Evolutionary conservation across 2,329 filamentous ascomycete genomes (phyloP).

Genomic region (Sporothrix pallida): DNA sequence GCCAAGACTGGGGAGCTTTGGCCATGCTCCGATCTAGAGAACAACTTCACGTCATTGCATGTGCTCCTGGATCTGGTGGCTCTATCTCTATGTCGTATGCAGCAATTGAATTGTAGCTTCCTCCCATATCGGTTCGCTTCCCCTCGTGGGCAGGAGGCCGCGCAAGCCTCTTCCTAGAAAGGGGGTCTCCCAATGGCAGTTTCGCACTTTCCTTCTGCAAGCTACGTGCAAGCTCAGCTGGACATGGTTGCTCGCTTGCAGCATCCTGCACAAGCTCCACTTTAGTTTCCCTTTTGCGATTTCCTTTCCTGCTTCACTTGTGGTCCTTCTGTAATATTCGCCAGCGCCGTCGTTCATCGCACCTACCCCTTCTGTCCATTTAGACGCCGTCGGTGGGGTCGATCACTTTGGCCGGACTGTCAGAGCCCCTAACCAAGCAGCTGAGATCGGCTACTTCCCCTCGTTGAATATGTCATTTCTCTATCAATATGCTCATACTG

Average conservation of each 20-base stretch:
- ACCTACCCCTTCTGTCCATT: too few species aligned
- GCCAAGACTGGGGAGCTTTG: slow-evolving; percentile 18
- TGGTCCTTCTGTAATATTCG: background rate
- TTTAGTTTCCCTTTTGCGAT: slow-evolving; percentile 2
- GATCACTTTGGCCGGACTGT: too few species aligned
- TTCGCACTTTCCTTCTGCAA: background rate
- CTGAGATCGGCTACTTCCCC: too few species aligned
- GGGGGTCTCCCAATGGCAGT: background rate
- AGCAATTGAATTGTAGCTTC: too few species aligned
- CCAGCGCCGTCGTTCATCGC: slow-evolving; percentile 1
- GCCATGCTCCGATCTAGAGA: background rate
- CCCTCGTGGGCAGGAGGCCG: slow-evolving; percentile 22
- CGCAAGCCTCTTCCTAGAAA: slow-evolving; percentile 16
- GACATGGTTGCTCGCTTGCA: slow-evolving; percentile 20
- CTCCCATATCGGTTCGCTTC: background rate
- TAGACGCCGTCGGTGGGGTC: too few species aligned
- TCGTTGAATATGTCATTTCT: too few species aligned
- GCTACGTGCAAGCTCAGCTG: slow-evolving; percentile 14
- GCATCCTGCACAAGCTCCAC: slow-evolving; percentile 5
- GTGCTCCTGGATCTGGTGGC: background rate
- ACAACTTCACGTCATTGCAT: background rate
- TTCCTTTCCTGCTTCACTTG: too few species aligned
- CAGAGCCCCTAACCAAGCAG: too few species aligned
- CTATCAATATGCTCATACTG: too few species aligned
- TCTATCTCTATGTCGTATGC: too few species aligned